A percentile compares a stretch with the other conserved stretches of the same genome.
phyloP scores from a whole-genome alignment of 2,329 filamentous ascomycete species.

The Trichophyton simii region DNA sequence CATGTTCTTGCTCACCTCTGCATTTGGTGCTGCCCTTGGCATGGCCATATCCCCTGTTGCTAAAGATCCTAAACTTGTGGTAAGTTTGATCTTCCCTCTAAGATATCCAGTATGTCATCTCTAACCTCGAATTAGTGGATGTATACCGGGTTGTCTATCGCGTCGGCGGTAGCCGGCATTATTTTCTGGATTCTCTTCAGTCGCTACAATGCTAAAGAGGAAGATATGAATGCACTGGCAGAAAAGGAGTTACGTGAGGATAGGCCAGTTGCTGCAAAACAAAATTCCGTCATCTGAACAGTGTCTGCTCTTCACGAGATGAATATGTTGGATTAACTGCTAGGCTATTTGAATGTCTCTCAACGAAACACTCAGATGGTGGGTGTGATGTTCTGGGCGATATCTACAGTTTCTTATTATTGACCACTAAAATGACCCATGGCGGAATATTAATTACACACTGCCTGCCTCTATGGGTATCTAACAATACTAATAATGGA shows the following conservation, averaged over 20 bases:
- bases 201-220: constrained; percentile 38
- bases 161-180: constrained; percentile 38
- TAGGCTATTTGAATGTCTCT: not conserved
- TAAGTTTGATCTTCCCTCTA: constrained; percentile 6
- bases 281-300: not conserved
- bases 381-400: too few species aligned
- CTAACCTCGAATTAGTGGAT: constrained; percentile 37
- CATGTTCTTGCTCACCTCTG: constrained; percentile 45
- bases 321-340: not conserved
- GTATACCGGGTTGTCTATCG: constrained; percentile 45
- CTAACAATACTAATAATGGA: too few species aligned
- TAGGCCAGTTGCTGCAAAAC: constrained; percentile 8
- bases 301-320: not conserved
- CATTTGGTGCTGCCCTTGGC: constrained; percentile 46
- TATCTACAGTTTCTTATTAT: too few species aligned
- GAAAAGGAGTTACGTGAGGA: constrained; percentile 7
- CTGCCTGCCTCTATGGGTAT: too few species aligned
- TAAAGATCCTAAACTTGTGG: constrained; percentile 49
- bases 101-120: not conserved
- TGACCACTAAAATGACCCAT: too few species aligned
- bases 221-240: constrained; percentile 40
- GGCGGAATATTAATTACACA: too few species aligned
- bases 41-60: constrained; percentile 49
- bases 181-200: constrained; percentile 43
- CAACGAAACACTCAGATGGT: not conserved